phyloP scores from a whole-genome alignment of 1,284 basidiomycete genomes.

The Papiliotrema laurentii region DNA sequence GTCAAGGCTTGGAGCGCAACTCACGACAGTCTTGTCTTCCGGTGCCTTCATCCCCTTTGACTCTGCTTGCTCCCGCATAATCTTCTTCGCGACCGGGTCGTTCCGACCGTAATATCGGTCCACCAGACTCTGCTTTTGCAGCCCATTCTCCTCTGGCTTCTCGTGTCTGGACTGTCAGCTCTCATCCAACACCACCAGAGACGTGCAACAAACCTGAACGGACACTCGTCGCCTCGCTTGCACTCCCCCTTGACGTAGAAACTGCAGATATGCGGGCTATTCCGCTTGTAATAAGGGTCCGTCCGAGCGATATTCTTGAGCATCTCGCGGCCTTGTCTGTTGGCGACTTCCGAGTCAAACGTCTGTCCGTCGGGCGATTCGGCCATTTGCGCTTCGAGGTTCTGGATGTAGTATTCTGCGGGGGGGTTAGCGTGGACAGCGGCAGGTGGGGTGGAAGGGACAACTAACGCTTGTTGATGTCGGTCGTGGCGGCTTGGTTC shows the following conservation, averaged over 20 bases:
- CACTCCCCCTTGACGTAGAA: constrained; percentile 97
- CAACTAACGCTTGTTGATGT: constrained; percentile 70
- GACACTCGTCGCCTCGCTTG: constrained; percentile 84
- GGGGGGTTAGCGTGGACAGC: constrained; percentile 11
- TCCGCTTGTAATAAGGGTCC: constrained; percentile 95
- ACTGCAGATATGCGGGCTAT: constrained; percentile 87
- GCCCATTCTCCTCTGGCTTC: constrained; percentile 71
- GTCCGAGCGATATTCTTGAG: constrained; percentile 87
- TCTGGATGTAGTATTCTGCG: constrained; percentile 97
- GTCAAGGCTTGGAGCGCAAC: constrained; percentile 42
- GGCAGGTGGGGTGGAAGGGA: background rate
- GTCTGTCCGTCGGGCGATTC: constrained; percentile 38
- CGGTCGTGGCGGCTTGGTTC: constrained; percentile 85
- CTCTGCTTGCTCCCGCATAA: constrained; percentile 68
- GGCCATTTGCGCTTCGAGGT: constrained; percentile 68
- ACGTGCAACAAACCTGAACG: constrained; percentile 63
- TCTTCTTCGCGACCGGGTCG: constrained; percentile 87
- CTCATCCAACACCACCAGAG: background rate
- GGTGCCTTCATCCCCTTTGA: constrained; percentile 79
- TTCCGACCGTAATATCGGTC: constrained; percentile 87
- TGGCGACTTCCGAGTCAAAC: constrained; percentile 64
- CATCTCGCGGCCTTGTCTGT: constrained; percentile 87
- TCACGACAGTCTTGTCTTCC: constrained; percentile 76
- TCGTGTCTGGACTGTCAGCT: constrained; percentile 64
- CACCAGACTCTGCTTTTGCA: constrained; percentile 86